Base-by-base conservation (phyloP, 2,329 filamentous ascomycete species). In the Exophiala sideris region DNA sequence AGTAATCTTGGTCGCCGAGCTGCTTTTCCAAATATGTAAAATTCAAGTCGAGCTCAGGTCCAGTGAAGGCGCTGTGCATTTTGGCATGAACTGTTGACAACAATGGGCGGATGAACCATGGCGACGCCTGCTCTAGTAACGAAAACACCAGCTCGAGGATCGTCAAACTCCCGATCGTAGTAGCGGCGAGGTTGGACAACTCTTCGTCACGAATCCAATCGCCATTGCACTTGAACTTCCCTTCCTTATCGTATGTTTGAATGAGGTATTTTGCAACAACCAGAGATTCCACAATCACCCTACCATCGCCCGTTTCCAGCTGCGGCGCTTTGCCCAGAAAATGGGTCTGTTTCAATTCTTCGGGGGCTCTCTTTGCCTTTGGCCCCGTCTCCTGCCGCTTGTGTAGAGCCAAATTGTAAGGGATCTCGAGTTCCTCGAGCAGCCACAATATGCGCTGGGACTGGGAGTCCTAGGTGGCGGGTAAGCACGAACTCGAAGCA, bases 401-500 rank as follows among this genome's bases (percentile, higher is more conserved):
- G 78, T 87, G 92, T 50, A 87, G 79, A 65, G 91, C 82, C 55
- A 96, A 73, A 57, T 91, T 83, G 71, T 95, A 96, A 33, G 86
- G 79, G 32, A 95, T 71, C 42, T 86, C 79, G 59, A 94, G 84
- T 70, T 92, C 89, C 68, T 92, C 88, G 41, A 95, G 81, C 5
- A 95, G 84, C 88, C 89, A 95, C 42, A 94, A 76, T 54, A 91
- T 86, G 59, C 88, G 84, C 70, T 95, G 89, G 11, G 88, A 85
- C 63, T 90, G 87, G 50, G 90, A 95, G 50, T 64, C 47, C 62
- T 64, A 39, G 16, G n/a, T 29, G 4, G 7, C 3, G 21, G 8
- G 20, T 44, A 11, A 41, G 36, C 16, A 39, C 50, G 34, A 44
- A 36, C 11, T 11, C 16, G 34, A 21, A 38, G 24, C 10, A 46